Evolutionary conservation across 345 rosid species (phyloP).

Genomic region (Citrus unshiu): DNA sequence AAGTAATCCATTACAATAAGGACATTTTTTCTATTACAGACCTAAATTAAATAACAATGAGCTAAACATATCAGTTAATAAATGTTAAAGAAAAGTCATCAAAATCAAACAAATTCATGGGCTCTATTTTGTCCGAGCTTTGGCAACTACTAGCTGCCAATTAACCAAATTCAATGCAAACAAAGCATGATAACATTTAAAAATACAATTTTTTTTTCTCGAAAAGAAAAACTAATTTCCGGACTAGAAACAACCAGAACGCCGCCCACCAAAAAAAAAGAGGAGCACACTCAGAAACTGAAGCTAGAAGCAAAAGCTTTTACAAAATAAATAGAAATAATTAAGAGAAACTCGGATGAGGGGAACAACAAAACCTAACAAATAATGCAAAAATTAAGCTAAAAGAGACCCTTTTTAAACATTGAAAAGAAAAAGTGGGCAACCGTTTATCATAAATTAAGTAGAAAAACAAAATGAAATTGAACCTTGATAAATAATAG

Average conservation of each 20-base stretch:
- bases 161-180: background rate
- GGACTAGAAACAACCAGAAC: background rate
- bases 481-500: background rate
- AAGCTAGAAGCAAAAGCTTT: background rate
- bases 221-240: background rate
- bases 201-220: background rate
- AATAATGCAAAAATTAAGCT: background rate
- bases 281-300: constrained; percentile 4
- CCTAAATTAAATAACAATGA: background rate
- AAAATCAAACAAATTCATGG: background rate
- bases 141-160: background rate
- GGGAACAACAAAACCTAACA: background rate
- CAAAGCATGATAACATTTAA: background rate
- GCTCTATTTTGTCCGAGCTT: background rate
- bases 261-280: background rate
- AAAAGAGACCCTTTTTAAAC: background rate
- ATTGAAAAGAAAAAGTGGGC: background rate
- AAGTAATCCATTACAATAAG: background rate
- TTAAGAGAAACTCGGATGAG: background rate
- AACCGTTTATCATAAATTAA: background rate
- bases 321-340: background rate
- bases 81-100: background rate
- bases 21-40: background rate
- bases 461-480: background rate
- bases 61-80: background rate